phyloP scores from a whole-genome alignment of 1,284 basidiomycete species.

The Tilletia walkeri region DNA sequence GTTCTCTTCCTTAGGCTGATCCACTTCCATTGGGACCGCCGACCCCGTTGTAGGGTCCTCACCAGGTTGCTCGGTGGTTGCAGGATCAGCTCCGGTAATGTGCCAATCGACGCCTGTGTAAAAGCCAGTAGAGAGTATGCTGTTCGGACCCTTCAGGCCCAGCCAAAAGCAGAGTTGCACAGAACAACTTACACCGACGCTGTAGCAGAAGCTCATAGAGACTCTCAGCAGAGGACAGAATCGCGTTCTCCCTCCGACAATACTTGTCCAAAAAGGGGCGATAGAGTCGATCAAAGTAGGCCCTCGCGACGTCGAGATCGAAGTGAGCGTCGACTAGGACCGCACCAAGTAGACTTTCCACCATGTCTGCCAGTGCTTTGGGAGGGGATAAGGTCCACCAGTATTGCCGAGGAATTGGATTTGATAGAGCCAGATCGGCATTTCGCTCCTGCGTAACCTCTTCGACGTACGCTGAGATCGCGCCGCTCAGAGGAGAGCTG shows the following conservation, averaged over 20 bases:
- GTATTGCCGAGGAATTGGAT: constrained; percentile 22
- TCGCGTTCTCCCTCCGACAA: constrained; percentile 22
- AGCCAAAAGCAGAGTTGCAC: no score
- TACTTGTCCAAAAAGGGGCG: constrained; percentile 26
- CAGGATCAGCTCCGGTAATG: no score
- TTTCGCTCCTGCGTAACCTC: neutral
- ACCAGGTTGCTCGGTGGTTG: no score
- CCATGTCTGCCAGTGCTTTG: constrained; percentile 34
- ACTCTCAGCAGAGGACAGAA: neutral
- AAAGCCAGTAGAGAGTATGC: no score
- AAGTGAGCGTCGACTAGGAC: constrained; percentile 41
- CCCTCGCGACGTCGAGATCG: constrained; percentile 2
- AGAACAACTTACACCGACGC: neutral
- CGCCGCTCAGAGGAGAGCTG: neutral
- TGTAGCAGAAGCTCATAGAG: neutral
- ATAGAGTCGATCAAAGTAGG: constrained; percentile 28
- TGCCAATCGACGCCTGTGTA: no score
- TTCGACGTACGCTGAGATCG: constrained; percentile 6
- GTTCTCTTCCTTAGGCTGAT: neutral
- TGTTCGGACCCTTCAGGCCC: no score
- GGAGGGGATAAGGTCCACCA: constrained; percentile 25
- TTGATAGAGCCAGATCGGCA: neutral
- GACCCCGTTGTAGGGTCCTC: no score
- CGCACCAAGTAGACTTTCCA: constrained; percentile 33
- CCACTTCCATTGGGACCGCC: no score